A percentile compares a stretch with the other conserved stretches of the same genome.
These are phyloP conservation scores for Colletotrichum eremochloae DNA, from an alignment of 2,329 filamentous ascomycete genomes.

Conservation along the genomic window DNA sequence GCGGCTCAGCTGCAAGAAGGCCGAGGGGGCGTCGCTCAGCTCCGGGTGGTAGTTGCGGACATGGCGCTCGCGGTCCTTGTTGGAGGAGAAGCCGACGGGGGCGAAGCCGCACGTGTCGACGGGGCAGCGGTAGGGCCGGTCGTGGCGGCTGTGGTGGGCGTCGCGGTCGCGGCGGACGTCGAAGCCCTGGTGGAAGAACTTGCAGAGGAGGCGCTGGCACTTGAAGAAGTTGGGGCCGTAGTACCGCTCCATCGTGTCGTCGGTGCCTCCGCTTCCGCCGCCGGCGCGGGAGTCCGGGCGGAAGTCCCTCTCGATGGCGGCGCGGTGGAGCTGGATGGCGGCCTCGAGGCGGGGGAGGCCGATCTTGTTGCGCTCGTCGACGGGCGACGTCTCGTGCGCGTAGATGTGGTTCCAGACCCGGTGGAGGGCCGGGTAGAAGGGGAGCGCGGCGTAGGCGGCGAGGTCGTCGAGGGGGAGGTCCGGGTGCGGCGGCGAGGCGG, in stretches of 20 bases:
- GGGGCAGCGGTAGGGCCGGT: constrained; percentile 55
- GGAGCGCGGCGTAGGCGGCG: constrained; percentile 36
- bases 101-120: constrained; percentile 50
- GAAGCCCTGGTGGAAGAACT: constrained; percentile 59
- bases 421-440: constrained; percentile 42
- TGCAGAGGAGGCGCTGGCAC: constrained; percentile 56
- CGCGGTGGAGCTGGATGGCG: constrained; percentile 48
- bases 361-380: constrained; percentile 48
- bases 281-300: not conserved
- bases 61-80: constrained; percentile 55
- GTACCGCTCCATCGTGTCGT: constrained; percentile 44
- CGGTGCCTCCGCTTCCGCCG: no score
- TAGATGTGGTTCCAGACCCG: constrained; percentile 45
- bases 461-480: constrained; percentile 30
- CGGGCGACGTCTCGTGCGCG: constrained; percentile 41
- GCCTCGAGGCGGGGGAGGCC: constrained; percentile 48
- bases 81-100: constrained; percentile 55
- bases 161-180: constrained; percentile 48
- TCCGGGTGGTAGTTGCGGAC: constrained; percentile 48
- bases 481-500: constrained; percentile 5
- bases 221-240: constrained; percentile 58
- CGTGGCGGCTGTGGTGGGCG: constrained; percentile 55
- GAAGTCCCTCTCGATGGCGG: constrained; percentile 47
- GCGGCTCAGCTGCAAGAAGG: constrained; percentile 44
- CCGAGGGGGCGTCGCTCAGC: constrained; percentile 39